phyloP scores from a whole-genome alignment of 768 basidiomycete species.

The Tulasnella sp. region DNA sequence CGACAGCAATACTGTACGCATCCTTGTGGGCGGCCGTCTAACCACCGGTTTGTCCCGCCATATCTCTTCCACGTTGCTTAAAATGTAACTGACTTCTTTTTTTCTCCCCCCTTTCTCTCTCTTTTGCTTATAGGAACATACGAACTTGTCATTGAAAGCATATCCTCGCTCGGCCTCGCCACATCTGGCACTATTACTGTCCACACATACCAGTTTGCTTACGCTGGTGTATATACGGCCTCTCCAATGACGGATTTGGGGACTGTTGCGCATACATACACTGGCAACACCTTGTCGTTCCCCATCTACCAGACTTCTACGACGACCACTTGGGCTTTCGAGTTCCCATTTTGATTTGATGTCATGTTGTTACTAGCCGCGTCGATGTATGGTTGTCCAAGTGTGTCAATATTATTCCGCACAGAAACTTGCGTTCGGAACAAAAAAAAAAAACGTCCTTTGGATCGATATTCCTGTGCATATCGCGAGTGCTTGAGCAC shows the following conservation, averaged over 20 bases:
- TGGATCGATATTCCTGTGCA: too few relatives aligned
- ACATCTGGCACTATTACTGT: conserved; percentile 14
- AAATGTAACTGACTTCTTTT: not conserved
- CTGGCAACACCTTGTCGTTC: not conserved
- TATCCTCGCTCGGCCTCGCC: conserved; percentile 12
- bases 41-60: not conserved
- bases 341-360: too few relatives aligned
- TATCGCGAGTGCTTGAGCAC: too few relatives aligned
- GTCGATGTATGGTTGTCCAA: too few relatives aligned
- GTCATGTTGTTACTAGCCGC: too few relatives aligned
- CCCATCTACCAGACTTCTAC: not conserved
- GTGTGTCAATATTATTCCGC: too few relatives aligned
- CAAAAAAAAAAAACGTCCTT: too few relatives aligned
- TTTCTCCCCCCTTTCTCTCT: not conserved
- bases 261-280: not conserved
- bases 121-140: not conserved
- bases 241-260: not conserved
- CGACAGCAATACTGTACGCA: not conserved
- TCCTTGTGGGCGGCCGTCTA: conserved; percentile 13
- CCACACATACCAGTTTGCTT: conserved; percentile 13
- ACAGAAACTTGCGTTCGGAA: too few relatives aligned
- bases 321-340: too few relatives aligned
- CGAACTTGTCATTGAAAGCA: conserved; percentile 3
- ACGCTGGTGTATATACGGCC: not conserved
- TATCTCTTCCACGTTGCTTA: too few relatives aligned